Evolutionary conservation across 345 rosid genomes (phyloP), one percentile per base, ranked within the genome.

Genomic region (Trapa bicornis): DNA sequence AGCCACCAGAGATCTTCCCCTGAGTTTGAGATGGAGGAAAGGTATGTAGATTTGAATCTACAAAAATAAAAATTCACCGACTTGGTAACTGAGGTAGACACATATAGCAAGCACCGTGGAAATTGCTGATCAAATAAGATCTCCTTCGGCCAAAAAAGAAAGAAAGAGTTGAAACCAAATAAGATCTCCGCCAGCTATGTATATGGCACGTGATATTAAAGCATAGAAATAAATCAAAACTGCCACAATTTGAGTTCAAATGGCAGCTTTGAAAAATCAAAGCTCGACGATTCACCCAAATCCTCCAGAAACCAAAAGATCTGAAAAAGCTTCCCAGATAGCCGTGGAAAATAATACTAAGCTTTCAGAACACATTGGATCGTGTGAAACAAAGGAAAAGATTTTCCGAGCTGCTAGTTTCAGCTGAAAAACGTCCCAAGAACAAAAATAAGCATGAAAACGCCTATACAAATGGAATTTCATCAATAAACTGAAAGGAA

Each of bases 1-100:
- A 78, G 72, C 77, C 89, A 72, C 85, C 80, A 41, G 93, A 79
- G 75, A 94, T 91, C 91, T 94, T 94, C 47, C 99, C 99, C 65
- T 81, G 89, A 1, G 82, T 78, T 43, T 71, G 83, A 12, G 96
- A 74, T 29, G 97, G 96, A 62, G 99, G 96, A 84, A 91, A 94
- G 0, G 92, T 87, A 76, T 85, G 85, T 43, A 94, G 86, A 83
- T 72, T 80, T 41, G 96, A 91, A 67, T 87, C 97, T 89, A 87
- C 79, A 80, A 75, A 47, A 52, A 69, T 75, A 68, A 14, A 38
- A 29, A 65, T 1, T 22, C 33, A 38, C 67, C 67, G 29, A 22
- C 29, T 22, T 22, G 29, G 29, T 22, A 65, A 9, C 13, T 65
- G 36, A 65, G 52, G 6, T 42, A 16, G 43, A 65, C 52, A 43